Conservation (phyloP, 306 rosid genomes). For the Datisca glomerata region DNA sequence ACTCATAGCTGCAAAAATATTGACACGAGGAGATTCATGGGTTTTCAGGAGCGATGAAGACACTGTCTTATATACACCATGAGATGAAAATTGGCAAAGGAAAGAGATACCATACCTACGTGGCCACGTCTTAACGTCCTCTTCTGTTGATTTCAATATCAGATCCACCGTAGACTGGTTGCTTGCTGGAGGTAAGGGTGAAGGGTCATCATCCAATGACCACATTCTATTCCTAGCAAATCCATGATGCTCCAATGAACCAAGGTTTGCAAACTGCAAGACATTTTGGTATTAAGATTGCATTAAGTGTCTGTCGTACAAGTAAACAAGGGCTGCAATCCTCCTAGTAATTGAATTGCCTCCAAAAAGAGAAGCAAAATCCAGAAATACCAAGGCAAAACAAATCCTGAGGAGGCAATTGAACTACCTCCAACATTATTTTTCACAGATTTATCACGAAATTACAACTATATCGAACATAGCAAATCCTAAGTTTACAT, state of each 20-base stretch:
- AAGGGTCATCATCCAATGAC: slow-evolving; percentile 59
- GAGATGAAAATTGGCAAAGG: not conserved
- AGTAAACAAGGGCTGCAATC: no score
- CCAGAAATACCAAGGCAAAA: no score
- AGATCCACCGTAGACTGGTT: slow-evolving; percentile 62
- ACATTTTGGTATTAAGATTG: no score
- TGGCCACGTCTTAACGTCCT: slow-evolving; percentile 49
- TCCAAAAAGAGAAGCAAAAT: no score
- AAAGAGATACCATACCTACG: slow-evolving; percentile 26
- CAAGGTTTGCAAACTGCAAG: slow-evolving; percentile 49
- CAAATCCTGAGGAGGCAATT: no score
- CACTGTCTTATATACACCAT: no score
- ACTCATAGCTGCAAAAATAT: slow-evolving; percentile 45
- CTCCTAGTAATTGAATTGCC: no score
- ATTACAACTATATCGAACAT: no score
- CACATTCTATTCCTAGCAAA: slow-evolving; percentile 51
- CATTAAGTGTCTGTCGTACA: no score
- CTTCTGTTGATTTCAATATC: slow-evolving; percentile 45
- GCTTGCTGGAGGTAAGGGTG: slow-evolving; percentile 43
- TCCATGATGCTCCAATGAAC: slow-evolving; percentile 49
- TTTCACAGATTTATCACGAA: no score
- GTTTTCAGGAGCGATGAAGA: slow-evolving; percentile 4
- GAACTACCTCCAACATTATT: no score
- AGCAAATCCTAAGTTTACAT: no score
- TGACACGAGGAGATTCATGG: not conserved